phyloP scores from a whole-genome alignment of 1,284 basidiomycete genomes.

The Ustilago hordei region DNA sequence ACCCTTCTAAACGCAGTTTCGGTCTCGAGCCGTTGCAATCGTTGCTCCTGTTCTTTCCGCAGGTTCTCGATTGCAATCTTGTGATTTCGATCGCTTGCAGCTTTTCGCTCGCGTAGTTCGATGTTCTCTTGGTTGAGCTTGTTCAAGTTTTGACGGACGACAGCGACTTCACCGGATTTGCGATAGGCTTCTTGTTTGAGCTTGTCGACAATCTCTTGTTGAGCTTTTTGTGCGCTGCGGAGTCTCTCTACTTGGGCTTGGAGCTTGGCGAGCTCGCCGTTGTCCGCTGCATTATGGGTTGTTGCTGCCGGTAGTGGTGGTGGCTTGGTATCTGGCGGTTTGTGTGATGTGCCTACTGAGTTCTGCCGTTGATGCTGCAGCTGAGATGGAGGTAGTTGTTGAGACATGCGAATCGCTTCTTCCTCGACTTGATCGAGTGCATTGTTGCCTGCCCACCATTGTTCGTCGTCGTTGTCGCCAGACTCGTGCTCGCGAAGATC shows the following conservation, averaged over 20 bases:
- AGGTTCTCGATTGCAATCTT: constrained; percentile 41
- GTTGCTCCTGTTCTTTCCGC: constrained; percentile 52
- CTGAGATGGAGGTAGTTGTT: constrained; percentile 35
- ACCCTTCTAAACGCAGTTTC: constrained; percentile 58
- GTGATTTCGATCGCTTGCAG: constrained; percentile 50
- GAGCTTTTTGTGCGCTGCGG: constrained; percentile 33
- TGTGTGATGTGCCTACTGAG: background rate
- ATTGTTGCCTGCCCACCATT: constrained; percentile 46
- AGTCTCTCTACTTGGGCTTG: constrained; percentile 43
- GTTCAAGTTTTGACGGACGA: constrained; percentile 58
- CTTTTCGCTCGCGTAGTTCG: constrained; percentile 49
- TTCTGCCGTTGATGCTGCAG: constrained; percentile 4
- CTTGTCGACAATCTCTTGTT: constrained; percentile 46
- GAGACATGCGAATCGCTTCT: constrained; percentile 53
- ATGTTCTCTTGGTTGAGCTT: constrained; percentile 52
- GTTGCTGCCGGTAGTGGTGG: background rate
- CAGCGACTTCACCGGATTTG: constrained; percentile 57
- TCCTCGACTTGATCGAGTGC: constrained; percentile 47
- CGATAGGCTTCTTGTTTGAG: constrained; percentile 50
- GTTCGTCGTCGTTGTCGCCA: constrained; percentile 41
- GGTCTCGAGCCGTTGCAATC: constrained; percentile 56
- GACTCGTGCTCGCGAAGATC: constrained; percentile 42
- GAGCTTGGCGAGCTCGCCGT: constrained; percentile 26
- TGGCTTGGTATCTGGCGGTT: constrained; percentile 22
- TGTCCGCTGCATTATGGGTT: background rate